A percentile compares a stretch with the other conserved stretches of the same genome.
Evolutionary conservation across 2,329 filamentous ascomycete genomes (phyloP).

Genomic region (Talaromyces rugulosus): DNA sequence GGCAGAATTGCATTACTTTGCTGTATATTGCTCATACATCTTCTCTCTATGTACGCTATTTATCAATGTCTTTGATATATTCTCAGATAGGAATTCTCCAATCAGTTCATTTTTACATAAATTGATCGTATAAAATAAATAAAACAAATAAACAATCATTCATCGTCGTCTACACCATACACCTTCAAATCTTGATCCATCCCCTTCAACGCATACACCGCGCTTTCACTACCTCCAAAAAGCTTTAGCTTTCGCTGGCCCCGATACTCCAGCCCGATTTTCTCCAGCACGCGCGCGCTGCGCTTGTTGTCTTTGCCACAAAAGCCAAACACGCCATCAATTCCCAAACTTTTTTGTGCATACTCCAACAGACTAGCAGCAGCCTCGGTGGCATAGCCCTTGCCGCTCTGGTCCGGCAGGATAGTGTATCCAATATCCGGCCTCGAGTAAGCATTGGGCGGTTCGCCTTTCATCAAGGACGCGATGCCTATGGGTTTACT

Average conservation of each 20-base stretch:
- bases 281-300: constrained; percentile 20
- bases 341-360: constrained; percentile 12
- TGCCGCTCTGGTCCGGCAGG: constrained; percentile 20
- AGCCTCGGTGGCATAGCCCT: constrained; percentile 25
- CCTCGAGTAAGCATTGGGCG: constrained; percentile 15
- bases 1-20: not conserved
- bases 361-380: constrained; percentile 18
- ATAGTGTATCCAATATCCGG: constrained; percentile 22
- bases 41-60: not conserved
- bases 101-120: not conserved
- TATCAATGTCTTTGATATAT: not conserved
- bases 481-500: constrained; percentile 16
- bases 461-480: constrained; percentile 17
- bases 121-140: too few relatives aligned
- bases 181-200: constrained; percentile 17
- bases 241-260: constrained; percentile 15
- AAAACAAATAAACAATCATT: not conserved
- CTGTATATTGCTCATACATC: not conserved
- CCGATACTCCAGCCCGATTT: constrained; percentile 20
- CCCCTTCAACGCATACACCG: constrained; percentile 15
- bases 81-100: not conserved
- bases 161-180: constrained; percentile 13
- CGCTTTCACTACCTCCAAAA: constrained; percentile 16
- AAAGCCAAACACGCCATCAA: constrained; percentile 20
- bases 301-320: constrained; percentile 15